Base-by-base conservation (phyloP, 2,329 filamentous ascomycete genomes). In the Apiospora rasikravindrae region DNA sequence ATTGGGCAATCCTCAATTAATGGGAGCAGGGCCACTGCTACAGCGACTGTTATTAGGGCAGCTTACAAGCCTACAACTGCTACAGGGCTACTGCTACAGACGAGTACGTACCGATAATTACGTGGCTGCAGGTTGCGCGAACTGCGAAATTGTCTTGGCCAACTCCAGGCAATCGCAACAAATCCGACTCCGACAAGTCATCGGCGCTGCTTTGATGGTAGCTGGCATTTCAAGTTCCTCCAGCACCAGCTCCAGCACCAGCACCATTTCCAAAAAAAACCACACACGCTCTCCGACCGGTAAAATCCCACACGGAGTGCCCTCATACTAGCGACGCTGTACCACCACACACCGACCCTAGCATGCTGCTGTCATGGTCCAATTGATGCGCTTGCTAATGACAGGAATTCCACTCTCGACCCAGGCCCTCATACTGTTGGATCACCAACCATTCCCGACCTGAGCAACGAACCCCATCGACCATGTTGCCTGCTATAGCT, bases 401-500 rank as follows among this genome's bases (percentile, higher is more conserved):
- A 69, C 44, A 33, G 33, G 29, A 69, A 44, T 49, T 33, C 33
- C 67, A 40, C 57, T 64, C 22, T 64, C 57, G 29, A 64, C 57
- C 57, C 57, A 64, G 57, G 57, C 57, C 57, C 29, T 64, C 57
- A 40, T 64, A 37, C 19, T 64, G 33, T 40, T 64, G 33, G 57
- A 64, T 64, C 57, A 40, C 57, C 57, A 64, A 64, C 57, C 57
- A 37, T 64, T 64, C 57, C 57, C 57, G 22, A 64, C 57, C 57
- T 64, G 57, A 64, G 57, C 57, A 64, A 4, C 11, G 6, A 24
- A 64, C n/a, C 29, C 33, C 19, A 8, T 8, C 77, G 70, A 80
- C 70, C 76, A 84, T 84, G 82, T 77, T 83, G 73, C 77, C 80
- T 73, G 77, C 80, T 70, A 73, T 83, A 67, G 79, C 80, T 76